Evolutionary conservation across 2,329 filamentous ascomycete species (phyloP).

Genomic region (Talaromyces sp.): DNA sequence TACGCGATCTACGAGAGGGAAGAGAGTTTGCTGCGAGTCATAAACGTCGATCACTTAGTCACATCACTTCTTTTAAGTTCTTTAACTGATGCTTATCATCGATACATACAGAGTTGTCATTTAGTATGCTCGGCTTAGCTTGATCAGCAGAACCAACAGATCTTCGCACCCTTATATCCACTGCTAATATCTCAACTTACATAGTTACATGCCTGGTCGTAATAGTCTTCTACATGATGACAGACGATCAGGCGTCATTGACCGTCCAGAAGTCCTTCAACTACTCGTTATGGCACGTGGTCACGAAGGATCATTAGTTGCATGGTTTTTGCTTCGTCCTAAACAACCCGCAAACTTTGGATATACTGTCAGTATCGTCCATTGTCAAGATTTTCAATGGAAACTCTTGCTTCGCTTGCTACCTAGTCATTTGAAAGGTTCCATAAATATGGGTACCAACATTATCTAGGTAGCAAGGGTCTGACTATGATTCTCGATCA

Average conservation of each 20-base stretch:
- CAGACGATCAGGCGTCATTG: neutral
- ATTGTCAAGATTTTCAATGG: too few relatives aligned
- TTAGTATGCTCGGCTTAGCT: neutral
- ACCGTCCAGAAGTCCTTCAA: neutral
- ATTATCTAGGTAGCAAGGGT: too few relatives aligned
- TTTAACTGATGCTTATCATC: too few relatives aligned
- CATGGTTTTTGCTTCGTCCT: too few relatives aligned
- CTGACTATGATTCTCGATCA: too few relatives aligned
- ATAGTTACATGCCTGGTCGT: too few relatives aligned
- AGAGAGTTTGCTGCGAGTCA: neutral
- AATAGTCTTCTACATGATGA: neutral
- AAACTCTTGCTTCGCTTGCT: too few relatives aligned
- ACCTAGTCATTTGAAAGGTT: too few relatives aligned
- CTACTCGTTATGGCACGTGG: neutral
- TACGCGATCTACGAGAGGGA: neutral
- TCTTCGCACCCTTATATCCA: neutral
- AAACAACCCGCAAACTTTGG: too few relatives aligned
- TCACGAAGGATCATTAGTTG: neutral
- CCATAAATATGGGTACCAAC: too few relatives aligned
- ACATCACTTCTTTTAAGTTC: neutral
- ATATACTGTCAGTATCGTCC: too few relatives aligned
- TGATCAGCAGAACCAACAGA: neutral
- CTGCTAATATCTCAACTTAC: neutral
- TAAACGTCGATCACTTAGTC: neutral
- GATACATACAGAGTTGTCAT: too few relatives aligned